Evolutionary conservation across 1,284 basidiomycete species (phyloP), one percentile per base, ranked within the genome.

Genomic region (Schizophyllum amplum): DNA sequence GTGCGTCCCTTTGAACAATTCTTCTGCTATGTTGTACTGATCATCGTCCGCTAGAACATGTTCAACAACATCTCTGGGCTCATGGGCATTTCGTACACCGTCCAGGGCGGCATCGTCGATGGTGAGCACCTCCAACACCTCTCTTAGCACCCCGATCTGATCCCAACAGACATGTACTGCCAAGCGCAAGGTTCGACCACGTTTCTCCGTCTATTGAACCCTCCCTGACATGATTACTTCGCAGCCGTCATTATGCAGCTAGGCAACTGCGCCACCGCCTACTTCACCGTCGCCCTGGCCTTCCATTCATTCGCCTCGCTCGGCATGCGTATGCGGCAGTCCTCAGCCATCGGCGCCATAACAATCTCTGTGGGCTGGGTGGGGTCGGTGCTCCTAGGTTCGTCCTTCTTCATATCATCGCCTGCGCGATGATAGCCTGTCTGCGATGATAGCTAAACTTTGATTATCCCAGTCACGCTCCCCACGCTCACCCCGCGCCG

Each of bases 221-320:
- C 23, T 21, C n/a, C 33, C 21, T 42, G 13, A 13, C 11, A 42
- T 17, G 33, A 42, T 13, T n/a, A 17, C 23, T 51, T 46, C 53
- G 4, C 42, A 83, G 84, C 73, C 23, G 68, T 78, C 55, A 63
- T 89, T 47, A 81, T 78, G 72, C 81, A 87, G 63, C 70, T 85
- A 46, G 85, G 83, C 23, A 79, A 82, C 62, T 78, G 81, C 66
- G 74, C 78, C 1, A 76, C 74, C 23, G 82, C 81, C 9, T 88
- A 81, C 70, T 90, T 88, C 66, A 84, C 81, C 0, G 73, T 80
- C 5, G 72, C 77, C 9, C 84, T 87, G 59, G 82, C 80, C 1
- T 64, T 86, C n/a, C 87, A 90, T 66, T 81, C 83, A 0, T 84
- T 88, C 71, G 78, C 75, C 62, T 80, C 83, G 20, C 72, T 89